Conservation (phyloP, 345 rosid genomes). For the Microcos paniculata region DNA sequence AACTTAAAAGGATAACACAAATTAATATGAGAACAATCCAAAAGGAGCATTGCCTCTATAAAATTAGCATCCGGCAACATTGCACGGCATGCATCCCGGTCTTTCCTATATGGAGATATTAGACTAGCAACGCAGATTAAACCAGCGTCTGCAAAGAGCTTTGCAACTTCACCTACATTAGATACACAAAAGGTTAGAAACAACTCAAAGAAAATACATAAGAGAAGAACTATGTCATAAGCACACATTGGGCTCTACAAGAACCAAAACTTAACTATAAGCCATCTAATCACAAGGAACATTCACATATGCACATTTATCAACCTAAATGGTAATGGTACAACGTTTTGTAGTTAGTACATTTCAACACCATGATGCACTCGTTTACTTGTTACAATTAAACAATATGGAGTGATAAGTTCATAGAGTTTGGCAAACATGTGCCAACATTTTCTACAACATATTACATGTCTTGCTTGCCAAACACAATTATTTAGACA, state of each 20-base stretch:
- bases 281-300: not conserved
- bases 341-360: not conserved
- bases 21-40: conserved; percentile 2
- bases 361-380: not conserved
- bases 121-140: conserved; percentile 85
- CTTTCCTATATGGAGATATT: conserved; percentile 90
- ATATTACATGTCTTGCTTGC: not conserved
- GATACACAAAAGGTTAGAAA: not conserved
- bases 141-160: conserved; percentile 92
- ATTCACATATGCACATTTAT: not conserved
- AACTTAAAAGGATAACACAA: not conserved
- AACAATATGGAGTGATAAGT: not conserved
- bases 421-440: not conserved
- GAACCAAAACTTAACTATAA: not conserved
- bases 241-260: not conserved
- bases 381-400: not conserved
- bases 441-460: not conserved
- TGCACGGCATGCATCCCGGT: conserved; percentile 83
- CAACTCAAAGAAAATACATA: not conserved
- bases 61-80: conserved; percentile 63
- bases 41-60: conserved; percentile 59
- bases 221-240: not conserved
- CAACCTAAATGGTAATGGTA: not conserved
- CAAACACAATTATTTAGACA: too few relatives aligned
- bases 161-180: conserved; percentile 78